Conservation (phyloP, 805 yeast species). For the Ogataea neopini region DNA sequence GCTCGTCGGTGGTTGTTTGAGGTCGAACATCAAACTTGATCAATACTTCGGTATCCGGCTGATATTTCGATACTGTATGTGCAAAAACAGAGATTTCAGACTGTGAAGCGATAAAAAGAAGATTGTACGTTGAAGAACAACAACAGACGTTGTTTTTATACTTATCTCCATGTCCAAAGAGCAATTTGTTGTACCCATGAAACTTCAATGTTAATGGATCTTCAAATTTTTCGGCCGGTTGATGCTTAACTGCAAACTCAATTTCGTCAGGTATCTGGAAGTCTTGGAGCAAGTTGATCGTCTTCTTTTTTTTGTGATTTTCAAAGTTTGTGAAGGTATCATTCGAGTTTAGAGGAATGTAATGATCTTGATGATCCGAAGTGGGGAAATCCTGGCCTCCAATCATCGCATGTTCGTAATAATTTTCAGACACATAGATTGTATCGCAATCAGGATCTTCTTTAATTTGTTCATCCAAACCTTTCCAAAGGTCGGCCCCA, state of each 20-base stretch:
- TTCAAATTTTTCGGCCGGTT: conserved; percentile 40
- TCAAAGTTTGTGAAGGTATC: conserved; percentile 38
- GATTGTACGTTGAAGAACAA: conserved; percentile 23
- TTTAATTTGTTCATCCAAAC: neutral
- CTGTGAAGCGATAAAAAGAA: conserved; percentile 33
- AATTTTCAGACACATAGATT: conserved; percentile 20
- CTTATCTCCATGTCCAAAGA: conserved; percentile 31
- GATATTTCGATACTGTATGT: conserved; percentile 32
- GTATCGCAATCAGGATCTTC: conserved; percentile 12
- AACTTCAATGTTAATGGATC: conserved; percentile 32
- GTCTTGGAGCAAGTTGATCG: conserved; percentile 18
- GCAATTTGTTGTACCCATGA: conserved; percentile 25
- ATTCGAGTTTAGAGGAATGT: conserved; percentile 33
- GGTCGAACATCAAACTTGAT: conserved; percentile 47
- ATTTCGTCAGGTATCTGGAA: conserved; percentile 20
- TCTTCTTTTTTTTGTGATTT: conserved; percentile 21
- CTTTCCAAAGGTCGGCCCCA: neutral
- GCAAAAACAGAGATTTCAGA: conserved; percentile 39
- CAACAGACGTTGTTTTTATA: conserved; percentile 44
- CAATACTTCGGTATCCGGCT: conserved; percentile 29
- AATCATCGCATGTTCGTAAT: conserved; percentile 17
- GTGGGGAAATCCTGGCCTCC: conserved; percentile 15
- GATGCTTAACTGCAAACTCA: conserved; percentile 27
- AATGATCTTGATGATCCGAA: conserved; percentile 4
- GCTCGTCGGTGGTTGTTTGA: conserved; percentile 39